Percentiles rank a stretch among this genome's conserved stretches.
phyloP scores from a whole-genome alignment of 108 stramenopile genomes.

The Fragilaria crotonensis region DNA sequence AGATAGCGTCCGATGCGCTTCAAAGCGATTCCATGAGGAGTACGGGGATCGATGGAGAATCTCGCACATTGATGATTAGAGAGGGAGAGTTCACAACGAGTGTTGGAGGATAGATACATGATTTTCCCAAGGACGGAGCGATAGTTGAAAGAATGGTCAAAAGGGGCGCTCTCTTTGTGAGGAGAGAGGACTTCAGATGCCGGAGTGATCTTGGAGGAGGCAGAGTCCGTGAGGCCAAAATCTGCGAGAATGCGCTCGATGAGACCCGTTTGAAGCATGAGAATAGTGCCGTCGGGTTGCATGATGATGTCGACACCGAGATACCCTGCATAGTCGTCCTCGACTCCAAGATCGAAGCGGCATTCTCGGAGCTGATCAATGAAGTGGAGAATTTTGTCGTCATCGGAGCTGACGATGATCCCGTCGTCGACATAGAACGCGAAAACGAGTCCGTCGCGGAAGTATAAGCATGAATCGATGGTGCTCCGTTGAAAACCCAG shows the following conservation, averaged over 20 bases:
- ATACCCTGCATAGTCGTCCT: no score
- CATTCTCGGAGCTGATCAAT: conserved; percentile 10
- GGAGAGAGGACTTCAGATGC: conserved; percentile 11
- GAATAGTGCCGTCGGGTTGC: conserved; percentile 3
- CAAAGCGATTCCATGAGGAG: conserved; percentile 23
- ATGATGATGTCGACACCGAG: conserved; percentile 9
- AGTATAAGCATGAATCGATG: conserved; percentile 31
- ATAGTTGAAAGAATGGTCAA: conserved; percentile 30
- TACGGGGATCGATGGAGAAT: conserved; percentile 14
- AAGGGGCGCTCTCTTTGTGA: conserved; percentile 20
- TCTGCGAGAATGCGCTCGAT: conserved; percentile 18
- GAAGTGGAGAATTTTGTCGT: no score
- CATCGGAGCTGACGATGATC: no score
- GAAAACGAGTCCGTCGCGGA: conserved; percentile 9
- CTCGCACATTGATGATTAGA: conserved; percentile 23
- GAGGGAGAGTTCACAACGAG: conserved; percentile 23
- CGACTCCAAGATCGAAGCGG: conserved; percentile 12
- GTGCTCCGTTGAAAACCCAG: conserved; percentile 6
- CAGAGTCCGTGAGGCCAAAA: conserved; percentile 11
- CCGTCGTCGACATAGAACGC: conserved; percentile 20
- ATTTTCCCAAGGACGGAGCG: no score
- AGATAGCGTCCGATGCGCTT: conserved; percentile 32
- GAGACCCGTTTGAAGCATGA: conserved; percentile 18
- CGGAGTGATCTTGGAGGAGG: conserved; percentile 10
- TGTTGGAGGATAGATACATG: conserved; percentile 21